phyloP scores from a whole-genome alignment of 2,329 filamentous ascomycete species.

The Hypocreales sp. region DNA sequence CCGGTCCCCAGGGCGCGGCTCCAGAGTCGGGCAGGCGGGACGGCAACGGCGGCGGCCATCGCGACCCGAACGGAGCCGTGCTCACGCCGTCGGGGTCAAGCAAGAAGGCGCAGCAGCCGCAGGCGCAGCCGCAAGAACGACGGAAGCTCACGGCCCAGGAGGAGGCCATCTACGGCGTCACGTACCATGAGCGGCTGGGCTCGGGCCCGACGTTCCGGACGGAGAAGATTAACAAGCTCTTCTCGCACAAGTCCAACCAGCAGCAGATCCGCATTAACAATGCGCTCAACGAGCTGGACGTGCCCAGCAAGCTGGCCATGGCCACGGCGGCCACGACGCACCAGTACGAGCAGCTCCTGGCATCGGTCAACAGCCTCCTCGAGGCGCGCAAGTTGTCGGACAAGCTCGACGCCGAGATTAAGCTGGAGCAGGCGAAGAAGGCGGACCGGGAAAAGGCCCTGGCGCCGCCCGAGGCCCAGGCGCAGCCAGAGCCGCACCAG shows the following conservation, averaged over 20 bases:
- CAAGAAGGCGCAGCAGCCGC: constrained; percentile 30
- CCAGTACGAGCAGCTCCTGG: constrained; percentile 55
- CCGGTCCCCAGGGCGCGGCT: constrained; percentile 21
- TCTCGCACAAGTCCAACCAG: constrained; percentile 60
- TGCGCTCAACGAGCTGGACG: constrained; percentile 55
- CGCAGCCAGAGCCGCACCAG: constrained; percentile 1
- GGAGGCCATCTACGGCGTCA: constrained; percentile 68
- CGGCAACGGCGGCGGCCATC: constrained; percentile 28
- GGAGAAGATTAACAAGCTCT: constrained; percentile 64
- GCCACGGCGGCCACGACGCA: constrained; percentile 57
- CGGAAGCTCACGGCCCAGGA: constrained; percentile 62
- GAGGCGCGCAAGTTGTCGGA: constrained; percentile 62
- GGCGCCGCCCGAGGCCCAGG: constrained; percentile 6
- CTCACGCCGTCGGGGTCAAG: constrained; percentile 21
- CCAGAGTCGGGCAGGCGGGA: constrained; percentile 29
- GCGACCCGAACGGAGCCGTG: constrained; percentile 18
- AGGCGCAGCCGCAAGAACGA: constrained; percentile 32
- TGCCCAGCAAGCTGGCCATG: constrained; percentile 55
- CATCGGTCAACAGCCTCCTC: constrained; percentile 51
- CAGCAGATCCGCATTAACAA: constrained; percentile 63
- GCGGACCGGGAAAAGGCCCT: constrained; percentile 29
- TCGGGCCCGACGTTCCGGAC: constrained; percentile 84
- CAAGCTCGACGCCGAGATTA: constrained; percentile 60
- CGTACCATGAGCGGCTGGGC: constrained; percentile 69
- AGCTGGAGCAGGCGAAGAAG: constrained; percentile 41